Evolutionary conservation across 106 monocot species (phyloP).

Genomic region (Gastrodia elata): DNA sequence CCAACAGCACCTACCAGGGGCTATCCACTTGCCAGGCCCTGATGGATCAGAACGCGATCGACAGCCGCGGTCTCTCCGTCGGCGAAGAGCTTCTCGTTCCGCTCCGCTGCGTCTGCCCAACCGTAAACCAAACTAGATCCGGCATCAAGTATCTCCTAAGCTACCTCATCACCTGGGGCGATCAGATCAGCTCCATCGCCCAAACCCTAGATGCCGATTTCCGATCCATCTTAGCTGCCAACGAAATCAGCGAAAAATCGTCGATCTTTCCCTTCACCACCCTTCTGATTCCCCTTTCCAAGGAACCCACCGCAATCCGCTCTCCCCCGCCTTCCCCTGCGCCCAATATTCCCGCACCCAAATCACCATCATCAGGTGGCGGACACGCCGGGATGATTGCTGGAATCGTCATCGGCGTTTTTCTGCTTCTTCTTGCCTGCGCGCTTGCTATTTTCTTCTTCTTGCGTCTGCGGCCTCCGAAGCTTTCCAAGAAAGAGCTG

Average conservation of each 20-base stretch:
- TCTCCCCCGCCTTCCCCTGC: conserved; percentile 11
- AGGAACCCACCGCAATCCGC: conserved; percentile 22
- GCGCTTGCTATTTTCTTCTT: conserved; percentile 9
- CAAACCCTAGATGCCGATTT: conserved; percentile 18
- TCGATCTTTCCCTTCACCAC: conserved; percentile 59
- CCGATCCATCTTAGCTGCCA: conserved; percentile 36
- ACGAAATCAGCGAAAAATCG: conserved; percentile 16
- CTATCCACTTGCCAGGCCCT: conserved; percentile 81
- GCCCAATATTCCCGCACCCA: conserved; percentile 11
- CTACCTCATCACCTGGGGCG: conserved; percentile 40
- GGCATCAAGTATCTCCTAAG: conserved; percentile 52
- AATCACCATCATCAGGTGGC: conserved; percentile 5
- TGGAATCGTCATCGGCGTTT: conserved; percentile 43
- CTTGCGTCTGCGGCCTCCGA: not conserved
- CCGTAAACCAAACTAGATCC: conserved; percentile 22
- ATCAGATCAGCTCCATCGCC: conserved; percentile 38
- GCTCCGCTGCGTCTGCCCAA: conserved; percentile 79
- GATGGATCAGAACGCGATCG: conserved; percentile 57
- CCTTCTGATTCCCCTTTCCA: conserved; percentile 47
- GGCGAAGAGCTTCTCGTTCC: conserved; percentile 35
- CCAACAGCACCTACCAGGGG: conserved; percentile 78
- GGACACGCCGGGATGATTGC: conserved; percentile 19
- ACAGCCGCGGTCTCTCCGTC: conserved; percentile 14
- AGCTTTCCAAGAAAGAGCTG: not conserved
- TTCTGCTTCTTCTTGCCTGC: conserved; percentile 11